Conservation (phyloP, 805 yeast genomes). For the Sugiyamaella floridensis region DNA sequence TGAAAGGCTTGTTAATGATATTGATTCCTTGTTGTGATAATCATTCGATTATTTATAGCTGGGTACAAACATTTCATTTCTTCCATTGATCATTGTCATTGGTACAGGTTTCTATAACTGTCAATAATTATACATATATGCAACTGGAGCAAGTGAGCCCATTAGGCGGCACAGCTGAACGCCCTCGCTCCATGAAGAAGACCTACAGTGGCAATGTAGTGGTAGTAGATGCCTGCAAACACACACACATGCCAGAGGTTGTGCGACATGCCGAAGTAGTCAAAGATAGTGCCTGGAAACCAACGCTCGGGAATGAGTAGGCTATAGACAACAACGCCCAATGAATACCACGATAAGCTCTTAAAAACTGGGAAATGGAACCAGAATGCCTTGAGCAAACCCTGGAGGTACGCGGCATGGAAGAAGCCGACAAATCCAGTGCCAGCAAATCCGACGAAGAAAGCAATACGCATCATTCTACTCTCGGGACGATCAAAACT, state of each 20-base stretch:
- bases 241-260: constrained; percentile 94
- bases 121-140: not conserved
- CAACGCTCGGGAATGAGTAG: constrained; percentile 84
- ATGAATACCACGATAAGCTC: constrained; percentile 65
- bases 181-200: constrained; percentile 48
- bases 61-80: too few species aligned
- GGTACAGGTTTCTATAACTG: not conserved
- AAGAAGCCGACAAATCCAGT: constrained; percentile 65
- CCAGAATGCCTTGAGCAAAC: constrained; percentile 43
- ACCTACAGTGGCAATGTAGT: constrained; percentile 68
- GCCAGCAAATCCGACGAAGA: constrained; percentile 70
- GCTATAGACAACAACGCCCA: constrained; percentile 85
- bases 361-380: constrained; percentile 65
- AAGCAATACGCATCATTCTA: constrained; percentile 68
- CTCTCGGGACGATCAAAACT: constrained; percentile 82
- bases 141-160: not conserved
- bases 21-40: not conserved
- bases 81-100: too few species aligned
- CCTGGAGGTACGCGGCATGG: constrained; percentile 48
- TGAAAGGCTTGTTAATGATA: too few species aligned
- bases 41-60: not conserved
- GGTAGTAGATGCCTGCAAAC: constrained; percentile 81
- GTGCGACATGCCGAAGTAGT: constrained; percentile 76
- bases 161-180: constrained; percentile 16
- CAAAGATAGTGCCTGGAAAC: constrained; percentile 31